Base-by-base conservation (phyloP, 139 green algal genomes). In the Spirogloea muscicola region DNA sequence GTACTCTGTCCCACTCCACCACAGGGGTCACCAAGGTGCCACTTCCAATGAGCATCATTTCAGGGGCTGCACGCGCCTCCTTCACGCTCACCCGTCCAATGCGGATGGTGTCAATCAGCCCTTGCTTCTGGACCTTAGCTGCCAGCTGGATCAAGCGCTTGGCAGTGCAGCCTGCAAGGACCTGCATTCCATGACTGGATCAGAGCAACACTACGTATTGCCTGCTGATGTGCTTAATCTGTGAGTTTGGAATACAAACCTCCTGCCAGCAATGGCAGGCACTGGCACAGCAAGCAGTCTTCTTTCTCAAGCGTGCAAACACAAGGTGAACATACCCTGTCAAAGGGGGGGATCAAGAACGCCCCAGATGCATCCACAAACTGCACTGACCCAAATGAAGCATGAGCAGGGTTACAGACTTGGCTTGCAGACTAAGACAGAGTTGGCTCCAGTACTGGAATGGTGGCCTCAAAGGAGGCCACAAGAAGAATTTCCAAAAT, bases 1-100 rank as follows among this genome's bases (percentile, higher is more conserved):
- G 36, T 18, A 52, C 33, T 27, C 52, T 61, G 65, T 84, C 77
- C 77, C 77, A 84, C 38, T 4, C 13, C 18, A 77, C 10, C 44
- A 84, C 76, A 21, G 77, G 43, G 3, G 44, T 36, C 29, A 84
- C 62, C 29, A 83, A 48, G 29, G 66, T 58, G 16, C 75, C 76
- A 43, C 77, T 85, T 62, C 77, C 76, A 6, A 84, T 21, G 7
- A 84, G 41, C 64, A 84, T 76, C 75, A 85, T 85, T 39, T 84
- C 77, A 1, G n/a, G 29, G n/a, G 77, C 80, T 37, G 38, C 13
- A 48, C 77, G 29, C 27, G 74, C 77, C 36, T 81, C 77, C 16
- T 16, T 49, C 44, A 76, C 58, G 18, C 67, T 51, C 49, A 74
- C 65, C 40, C 34, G 51, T 3, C 65, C 18, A 25, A 39, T 10